A percentile compares a stretch with the other conserved stretches of the same genome.
Evolutionary conservation across 176 grass and related monocot species (phyloP).

Genomic region (Triticum turgidum): DNA sequence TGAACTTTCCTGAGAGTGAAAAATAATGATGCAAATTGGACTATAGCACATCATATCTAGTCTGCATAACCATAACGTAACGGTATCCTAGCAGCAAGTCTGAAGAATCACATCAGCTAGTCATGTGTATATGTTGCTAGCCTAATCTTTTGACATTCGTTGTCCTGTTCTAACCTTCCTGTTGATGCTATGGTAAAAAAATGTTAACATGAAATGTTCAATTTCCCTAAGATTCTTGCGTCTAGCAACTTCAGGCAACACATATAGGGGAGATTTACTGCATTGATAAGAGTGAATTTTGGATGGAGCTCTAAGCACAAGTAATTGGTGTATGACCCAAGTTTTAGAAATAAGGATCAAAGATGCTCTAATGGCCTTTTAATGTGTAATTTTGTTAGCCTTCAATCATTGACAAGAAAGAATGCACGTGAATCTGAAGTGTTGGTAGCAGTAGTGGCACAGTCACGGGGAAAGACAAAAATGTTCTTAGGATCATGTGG

Average conservation of each 20-base stretch:
- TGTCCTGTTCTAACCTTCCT: too few relatives aligned
- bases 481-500: neutral
- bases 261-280: neutral
- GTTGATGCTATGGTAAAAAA: too few relatives aligned
- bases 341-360: neutral
- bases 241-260: neutral
- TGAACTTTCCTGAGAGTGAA: neutral
- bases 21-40: neutral
- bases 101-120: neutral
- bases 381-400: neutral
- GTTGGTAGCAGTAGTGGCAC: neutral
- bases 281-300: neutral
- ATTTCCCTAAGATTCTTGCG: neutral
- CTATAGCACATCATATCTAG: neutral
- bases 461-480: neutral
- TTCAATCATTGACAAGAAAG: neutral
- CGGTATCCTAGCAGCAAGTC: neutral
- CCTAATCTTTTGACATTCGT: neutral
- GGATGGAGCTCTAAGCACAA: conserved; percentile 8
- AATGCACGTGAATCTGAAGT: neutral
- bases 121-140: neutral
- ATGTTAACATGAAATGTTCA: neutral
- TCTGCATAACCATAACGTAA: neutral
- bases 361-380: neutral
- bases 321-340: neutral